Evolutionary conservation across 108 stramenopile species (phyloP).

Genomic region (Nannochloropsis oceanica): DNA sequence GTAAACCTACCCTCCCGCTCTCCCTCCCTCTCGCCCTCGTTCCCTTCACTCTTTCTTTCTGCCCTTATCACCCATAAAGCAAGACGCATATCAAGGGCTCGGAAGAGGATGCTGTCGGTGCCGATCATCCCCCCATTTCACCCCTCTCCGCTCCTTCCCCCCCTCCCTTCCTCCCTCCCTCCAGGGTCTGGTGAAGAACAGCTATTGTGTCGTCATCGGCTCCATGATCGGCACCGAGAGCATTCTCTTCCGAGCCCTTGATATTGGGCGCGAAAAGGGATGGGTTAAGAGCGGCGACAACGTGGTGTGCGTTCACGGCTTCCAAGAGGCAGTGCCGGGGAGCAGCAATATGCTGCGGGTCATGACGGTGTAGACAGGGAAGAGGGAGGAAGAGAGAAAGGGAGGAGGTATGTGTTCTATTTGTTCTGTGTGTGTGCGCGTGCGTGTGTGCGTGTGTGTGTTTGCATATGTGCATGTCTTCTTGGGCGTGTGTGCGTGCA

Average conservation of each 20-base stretch:
- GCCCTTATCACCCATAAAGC: background rate
- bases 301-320: constrained; percentile 68
- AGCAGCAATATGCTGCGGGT: constrained; percentile 44
- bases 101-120: constrained; percentile 54
- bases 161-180: background rate
- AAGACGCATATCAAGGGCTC: constrained; percentile 45
- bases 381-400: background rate
- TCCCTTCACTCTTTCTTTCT: background rate
- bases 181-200: background rate
- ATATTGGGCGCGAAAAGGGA: constrained; percentile 46
- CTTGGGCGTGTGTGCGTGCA: background rate
- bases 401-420: background rate
- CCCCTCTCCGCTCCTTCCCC: background rate
- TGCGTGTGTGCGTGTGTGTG: background rate
- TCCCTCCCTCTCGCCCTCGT: background rate
- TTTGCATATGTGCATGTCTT: background rate
- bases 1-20: constrained; percentile 8
- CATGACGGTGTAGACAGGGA: constrained; percentile 15
- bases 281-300: constrained; percentile 64
- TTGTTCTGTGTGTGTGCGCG: background rate
- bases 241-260: constrained; percentile 54
- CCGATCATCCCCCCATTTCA: constrained; percentile 16
- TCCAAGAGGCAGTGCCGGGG: constrained; percentile 37
- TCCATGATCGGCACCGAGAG: constrained; percentile 46
- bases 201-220: constrained; percentile 14